Percentiles rank a stretch among this genome's conserved stretches.
phyloP scores from a whole-genome alignment of 768 basidiomycete species.

The Lentinula lateritia region DNA sequence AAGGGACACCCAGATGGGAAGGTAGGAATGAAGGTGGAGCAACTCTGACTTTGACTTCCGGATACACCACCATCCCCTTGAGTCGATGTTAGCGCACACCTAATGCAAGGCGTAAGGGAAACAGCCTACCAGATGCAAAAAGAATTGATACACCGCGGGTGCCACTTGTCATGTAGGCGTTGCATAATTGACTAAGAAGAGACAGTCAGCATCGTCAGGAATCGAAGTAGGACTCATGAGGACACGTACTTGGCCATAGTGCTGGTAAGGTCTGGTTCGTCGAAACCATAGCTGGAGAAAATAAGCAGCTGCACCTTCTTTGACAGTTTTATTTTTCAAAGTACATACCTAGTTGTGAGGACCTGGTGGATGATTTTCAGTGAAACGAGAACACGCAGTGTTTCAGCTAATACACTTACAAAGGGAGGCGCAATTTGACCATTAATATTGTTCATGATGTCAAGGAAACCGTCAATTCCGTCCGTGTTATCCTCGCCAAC shows the following conservation, averaged over 20 bases:
- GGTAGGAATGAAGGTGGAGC: constrained; percentile 21
- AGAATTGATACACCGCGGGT: constrained; percentile 43
- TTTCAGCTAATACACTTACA: constrained; percentile 8
- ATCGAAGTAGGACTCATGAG: not conserved
- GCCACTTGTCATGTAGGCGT: constrained; percentile 30
- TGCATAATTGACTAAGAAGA: constrained; percentile 18
- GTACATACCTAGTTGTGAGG: constrained; percentile 31
- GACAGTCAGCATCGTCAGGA: not conserved
- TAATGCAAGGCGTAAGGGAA: not conserved
- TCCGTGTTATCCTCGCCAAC: constrained; percentile 24
- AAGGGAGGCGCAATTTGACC: constrained; percentile 28
- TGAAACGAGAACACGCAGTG: not conserved
- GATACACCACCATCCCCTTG: constrained; percentile 28
- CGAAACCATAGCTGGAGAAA: constrained; percentile 37
- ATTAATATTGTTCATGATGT: constrained; percentile 24
- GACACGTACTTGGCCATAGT: constrained; percentile 9
- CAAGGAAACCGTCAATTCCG: constrained; percentile 27
- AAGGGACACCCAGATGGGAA: constrained; percentile 48
- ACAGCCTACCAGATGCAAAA: constrained; percentile 43
- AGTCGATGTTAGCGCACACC: not conserved
- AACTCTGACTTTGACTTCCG: constrained; percentile 7
- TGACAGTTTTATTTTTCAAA: too few species aligned
- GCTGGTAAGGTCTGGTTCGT: constrained; percentile 37
- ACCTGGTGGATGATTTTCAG: constrained; percentile 13
- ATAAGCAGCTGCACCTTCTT: too few species aligned